phyloP scores from a whole-genome alignment of 495 filamentous ascomycete genomes.

The Evernia prunastri region DNA sequence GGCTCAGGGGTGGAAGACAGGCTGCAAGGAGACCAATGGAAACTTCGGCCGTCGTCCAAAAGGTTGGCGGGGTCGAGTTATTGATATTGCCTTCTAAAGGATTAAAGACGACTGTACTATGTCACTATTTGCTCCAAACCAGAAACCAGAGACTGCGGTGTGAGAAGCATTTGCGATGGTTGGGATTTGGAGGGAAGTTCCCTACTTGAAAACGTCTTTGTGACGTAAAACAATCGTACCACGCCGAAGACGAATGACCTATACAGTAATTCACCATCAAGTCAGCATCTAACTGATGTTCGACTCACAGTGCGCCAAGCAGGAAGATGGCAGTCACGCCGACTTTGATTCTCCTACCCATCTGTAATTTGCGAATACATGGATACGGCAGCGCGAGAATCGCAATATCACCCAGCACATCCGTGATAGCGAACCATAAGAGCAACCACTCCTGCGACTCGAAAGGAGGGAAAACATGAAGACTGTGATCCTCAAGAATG shows the following conservation, averaged over 20 bases:
- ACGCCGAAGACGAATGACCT: too few species aligned
- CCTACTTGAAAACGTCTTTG: too few species aligned
- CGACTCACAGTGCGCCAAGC: conserved; percentile 10
- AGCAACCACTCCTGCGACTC: conserved; percentile 9
- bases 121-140: too few species aligned
- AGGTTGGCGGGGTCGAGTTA: conserved; percentile 3
- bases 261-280: too few species aligned
- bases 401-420: conserved; percentile 12
- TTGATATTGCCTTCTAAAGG: not conserved
- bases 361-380: conserved; percentile 15
- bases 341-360: conserved; percentile 7
- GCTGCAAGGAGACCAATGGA: conserved; percentile 13
- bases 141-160: too few species aligned
- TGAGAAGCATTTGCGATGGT: too few species aligned
- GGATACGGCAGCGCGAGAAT: conserved; percentile 14
- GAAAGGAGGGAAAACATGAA: too few species aligned
- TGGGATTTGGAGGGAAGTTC: too few species aligned
- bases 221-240: too few species aligned
- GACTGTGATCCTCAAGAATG: not conserved
- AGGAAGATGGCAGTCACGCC: conserved; percentile 8
- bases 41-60: conserved; percentile 16
- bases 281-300: too few species aligned
- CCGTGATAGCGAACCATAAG: conserved; percentile 15
- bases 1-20: conserved; percentile 12
- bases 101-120: too few species aligned